These are phyloP conservation scores for Penicillium sp. DNA, from an alignment of 2,329 filamentous ascomycete species.

Conservation along the genomic window DNA sequence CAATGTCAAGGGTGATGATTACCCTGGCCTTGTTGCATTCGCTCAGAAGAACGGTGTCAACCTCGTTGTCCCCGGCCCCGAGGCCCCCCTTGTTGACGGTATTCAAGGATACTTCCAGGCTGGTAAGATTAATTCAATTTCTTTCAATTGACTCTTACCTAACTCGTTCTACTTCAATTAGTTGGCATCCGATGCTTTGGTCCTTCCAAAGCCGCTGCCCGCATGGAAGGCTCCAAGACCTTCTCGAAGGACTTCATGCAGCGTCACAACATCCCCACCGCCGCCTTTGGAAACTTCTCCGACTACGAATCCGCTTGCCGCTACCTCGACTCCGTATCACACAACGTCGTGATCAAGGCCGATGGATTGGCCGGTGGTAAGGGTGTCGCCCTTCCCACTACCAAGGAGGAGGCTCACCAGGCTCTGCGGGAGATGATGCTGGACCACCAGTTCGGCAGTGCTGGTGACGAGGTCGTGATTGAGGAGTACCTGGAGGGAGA, in stretches of 20 bases:
- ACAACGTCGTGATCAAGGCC: constrained; percentile 90
- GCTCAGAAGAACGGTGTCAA: constrained; percentile 73
- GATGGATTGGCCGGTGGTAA: constrained; percentile 90
- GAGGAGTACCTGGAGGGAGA: constrained; percentile 92
- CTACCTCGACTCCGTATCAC: constrained; percentile 70
- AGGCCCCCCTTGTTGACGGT: constrained; percentile 89
- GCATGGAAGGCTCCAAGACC: constrained; percentile 94
- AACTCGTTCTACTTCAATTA: constrained; percentile 19
- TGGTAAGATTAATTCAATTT: constrained; percentile 34
- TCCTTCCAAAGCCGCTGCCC: constrained; percentile 77
- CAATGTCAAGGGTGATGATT: constrained; percentile 72
- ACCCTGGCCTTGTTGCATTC: constrained; percentile 72
- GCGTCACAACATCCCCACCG: constrained; percentile 84
- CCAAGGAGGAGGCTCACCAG: constrained; percentile 76
- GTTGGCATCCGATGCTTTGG: constrained; percentile 81
- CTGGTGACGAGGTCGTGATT: constrained; percentile 89
- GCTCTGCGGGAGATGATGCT: constrained; percentile 91
- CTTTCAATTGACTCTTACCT: background rate
- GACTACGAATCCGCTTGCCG: constrained; percentile 69
- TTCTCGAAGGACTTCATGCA: constrained; percentile 99
- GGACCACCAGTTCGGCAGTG: constrained; percentile 78
- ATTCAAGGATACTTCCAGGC: constrained; percentile 79
- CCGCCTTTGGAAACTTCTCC: constrained; percentile 84
- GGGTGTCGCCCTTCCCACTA: constrained; percentile 84
- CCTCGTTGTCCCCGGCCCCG: constrained; percentile 85